Conservation (phyloP, 805 yeast genomes). For the Debaryomyces castellii region DNA sequence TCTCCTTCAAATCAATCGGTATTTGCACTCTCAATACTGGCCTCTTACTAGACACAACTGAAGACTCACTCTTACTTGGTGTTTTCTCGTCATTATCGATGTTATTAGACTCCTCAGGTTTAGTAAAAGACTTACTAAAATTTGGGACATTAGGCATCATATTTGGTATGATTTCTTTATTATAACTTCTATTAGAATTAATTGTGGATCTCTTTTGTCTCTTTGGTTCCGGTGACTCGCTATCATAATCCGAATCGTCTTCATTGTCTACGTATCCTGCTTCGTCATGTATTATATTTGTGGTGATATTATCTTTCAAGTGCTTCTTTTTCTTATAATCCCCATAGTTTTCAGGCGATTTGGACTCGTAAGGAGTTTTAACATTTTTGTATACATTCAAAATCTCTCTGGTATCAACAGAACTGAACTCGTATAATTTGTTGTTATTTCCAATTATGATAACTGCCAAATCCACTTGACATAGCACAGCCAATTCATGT, state of each 20-base stretch:
- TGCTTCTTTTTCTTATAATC: slow-evolving; percentile 45
- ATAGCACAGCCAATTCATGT: slow-evolving; percentile 81
- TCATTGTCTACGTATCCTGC: slow-evolving; percentile 11
- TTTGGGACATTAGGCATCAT: slow-evolving; percentile 16
- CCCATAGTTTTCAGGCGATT: slow-evolving; percentile 68
- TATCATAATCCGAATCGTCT: slow-evolving; percentile 33
- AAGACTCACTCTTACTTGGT: not conserved
- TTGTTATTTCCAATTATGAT: slow-evolving; percentile 81
- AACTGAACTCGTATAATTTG: slow-evolving; percentile 80
- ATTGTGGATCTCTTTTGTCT: slow-evolving; percentile 20
- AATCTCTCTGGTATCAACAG: slow-evolving; percentile 53
- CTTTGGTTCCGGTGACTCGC: slow-evolving; percentile 35
- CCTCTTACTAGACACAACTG: slow-evolving; percentile 24
- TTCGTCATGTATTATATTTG: slow-evolving; percentile 13
- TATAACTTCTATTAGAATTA: slow-evolving; percentile 5
- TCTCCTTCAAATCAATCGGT: slow-evolving; percentile 47
- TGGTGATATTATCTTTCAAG: slow-evolving; percentile 14
- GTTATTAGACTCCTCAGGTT: slow-evolving; percentile 10
- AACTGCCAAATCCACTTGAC: slow-evolving; percentile 91
- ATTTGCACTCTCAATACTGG: slow-evolving; percentile 66
- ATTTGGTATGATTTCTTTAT: slow-evolving; percentile 1
- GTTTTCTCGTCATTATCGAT: not conserved
- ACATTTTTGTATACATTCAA: slow-evolving; percentile 20
- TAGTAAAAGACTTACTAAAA: slow-evolving; percentile 6
- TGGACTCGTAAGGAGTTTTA: slow-evolving; percentile 51